These are phyloP conservation scores for Apiospora pterosperma DNA, from an alignment of 2,329 filamentous ascomycete species.

Conservation along the genomic window DNA sequence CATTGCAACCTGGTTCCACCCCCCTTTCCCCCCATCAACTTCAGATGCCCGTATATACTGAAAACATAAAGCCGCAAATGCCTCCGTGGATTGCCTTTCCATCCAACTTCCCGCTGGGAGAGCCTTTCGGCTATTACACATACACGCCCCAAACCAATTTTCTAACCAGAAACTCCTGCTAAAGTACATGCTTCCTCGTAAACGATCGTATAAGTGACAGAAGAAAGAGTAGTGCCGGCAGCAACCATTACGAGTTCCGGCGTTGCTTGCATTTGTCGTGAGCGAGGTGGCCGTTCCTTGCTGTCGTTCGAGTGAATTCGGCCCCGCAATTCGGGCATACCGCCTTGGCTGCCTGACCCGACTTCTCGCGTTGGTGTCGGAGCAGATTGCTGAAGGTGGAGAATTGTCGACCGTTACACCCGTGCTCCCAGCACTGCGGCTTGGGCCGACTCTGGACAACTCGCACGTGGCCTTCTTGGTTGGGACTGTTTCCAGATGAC, in stretches of 20 bases:
- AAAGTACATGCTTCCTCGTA: neutral
- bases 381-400: constrained; percentile 95
- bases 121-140: neutral
- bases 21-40: neutral
- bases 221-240: neutral
- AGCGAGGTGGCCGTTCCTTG: constrained; percentile 78
- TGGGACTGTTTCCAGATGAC: constrained; percentile 28
- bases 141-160: neutral
- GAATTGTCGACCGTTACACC: constrained; percentile 92
- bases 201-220: neutral
- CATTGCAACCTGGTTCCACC: neutral
- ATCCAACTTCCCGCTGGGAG: neutral
- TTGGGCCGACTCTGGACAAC: constrained; percentile 80
- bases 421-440: constrained; percentile 95
- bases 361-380: constrained; percentile 91
- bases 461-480: constrained; percentile 53
- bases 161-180: neutral
- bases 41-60: neutral
- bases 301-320: constrained; percentile 86
- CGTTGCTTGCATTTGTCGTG: constrained; percentile 92
- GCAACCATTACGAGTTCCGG: constrained; percentile 36
- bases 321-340: constrained; percentile 88
- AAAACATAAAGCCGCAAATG: neutral
- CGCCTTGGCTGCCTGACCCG: constrained; percentile 83
- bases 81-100: neutral